A percentile compares a stretch with the other conserved stretches of the same genome.
phyloP scores from a whole-genome alignment of 2,329 filamentous ascomycete species.

The Hypoxylon sp. region DNA sequence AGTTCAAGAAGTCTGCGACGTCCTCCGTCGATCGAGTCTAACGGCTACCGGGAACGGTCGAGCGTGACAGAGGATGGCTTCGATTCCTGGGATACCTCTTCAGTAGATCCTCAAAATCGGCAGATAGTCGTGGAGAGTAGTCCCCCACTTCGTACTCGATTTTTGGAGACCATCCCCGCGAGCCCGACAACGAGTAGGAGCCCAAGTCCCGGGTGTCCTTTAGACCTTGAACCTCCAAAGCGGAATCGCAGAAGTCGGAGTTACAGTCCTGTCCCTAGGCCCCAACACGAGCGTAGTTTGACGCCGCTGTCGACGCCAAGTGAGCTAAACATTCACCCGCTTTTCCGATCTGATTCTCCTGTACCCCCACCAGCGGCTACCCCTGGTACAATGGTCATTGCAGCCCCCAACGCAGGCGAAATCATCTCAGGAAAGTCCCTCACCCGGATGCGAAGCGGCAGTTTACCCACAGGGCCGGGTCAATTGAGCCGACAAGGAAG shows the following conservation, averaged over 20 bases:
- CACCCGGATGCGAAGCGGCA: slow-evolving; percentile 70
- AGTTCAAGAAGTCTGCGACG: slow-evolving; percentile 60
- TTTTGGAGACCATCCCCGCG: slow-evolving; percentile 80
- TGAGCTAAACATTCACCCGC: slow-evolving; percentile 82
- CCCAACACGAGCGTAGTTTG: slow-evolving; percentile 56
- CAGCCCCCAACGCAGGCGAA: slow-evolving; percentile 77
- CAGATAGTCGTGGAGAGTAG: slow-evolving; percentile 69
- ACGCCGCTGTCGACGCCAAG: slow-evolving; percentile 59
- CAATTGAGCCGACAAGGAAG: slow-evolving; percentile 67
- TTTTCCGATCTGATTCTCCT: slow-evolving; percentile 81
- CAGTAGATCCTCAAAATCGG: slow-evolving; percentile 73
- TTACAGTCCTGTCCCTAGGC: slow-evolving; percentile 63
- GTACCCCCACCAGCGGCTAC: slow-evolving; percentile 76
- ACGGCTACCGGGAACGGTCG: slow-evolving; percentile 54
- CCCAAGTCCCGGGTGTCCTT: slow-evolving; percentile 72
- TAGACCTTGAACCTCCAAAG: slow-evolving; percentile 70
- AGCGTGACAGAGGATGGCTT: slow-evolving; percentile 73
- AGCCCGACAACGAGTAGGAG: slow-evolving; percentile 76
- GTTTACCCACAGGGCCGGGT: slow-evolving; percentile 63
- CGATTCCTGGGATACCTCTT: slow-evolving; percentile 82
- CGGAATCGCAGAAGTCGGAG: slow-evolving; percentile 65
- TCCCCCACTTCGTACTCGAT: slow-evolving; percentile 62
- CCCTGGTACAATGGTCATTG: slow-evolving; percentile 79
- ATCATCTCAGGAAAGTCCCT: slow-evolving; percentile 71
- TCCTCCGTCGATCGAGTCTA: slow-evolving; percentile 65